Conservation (phyloP, 129 eudicot species). For the Flaveria ramosissima region DNA sequence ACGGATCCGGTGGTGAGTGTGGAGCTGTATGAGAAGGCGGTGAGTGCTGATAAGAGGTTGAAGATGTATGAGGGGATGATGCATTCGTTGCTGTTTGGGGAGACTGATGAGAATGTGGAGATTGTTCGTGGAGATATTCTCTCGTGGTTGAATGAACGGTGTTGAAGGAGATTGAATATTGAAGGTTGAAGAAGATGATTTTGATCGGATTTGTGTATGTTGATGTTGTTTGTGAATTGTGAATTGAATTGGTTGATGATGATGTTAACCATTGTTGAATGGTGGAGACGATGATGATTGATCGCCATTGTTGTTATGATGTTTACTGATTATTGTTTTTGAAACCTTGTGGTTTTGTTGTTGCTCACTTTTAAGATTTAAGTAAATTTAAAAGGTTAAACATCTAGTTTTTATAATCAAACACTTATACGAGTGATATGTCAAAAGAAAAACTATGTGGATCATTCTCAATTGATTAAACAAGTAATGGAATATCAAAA, state of each 20-base stretch:
- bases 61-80: conserved; percentile 81
- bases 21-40: conserved; percentile 65
- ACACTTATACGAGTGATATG: too few relatives aligned
- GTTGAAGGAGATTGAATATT: conserved; percentile 30
- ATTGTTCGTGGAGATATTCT: conserved; percentile 66
- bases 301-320: not conserved
- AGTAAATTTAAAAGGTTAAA: too few relatives aligned
- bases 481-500: too few relatives aligned
- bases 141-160: conserved; percentile 66
- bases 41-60: conserved; percentile 66
- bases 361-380: too few relatives aligned
- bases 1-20: conserved; percentile 83
- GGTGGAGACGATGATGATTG: conserved; percentile 9
- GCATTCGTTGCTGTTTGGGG: conserved; percentile 95
- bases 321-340: too few relatives aligned
- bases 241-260: conserved; percentile 9
- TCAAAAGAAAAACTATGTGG: too few relatives aligned
- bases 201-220: not conserved
- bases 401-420: too few relatives aligned
- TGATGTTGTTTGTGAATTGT: conserved; percentile 14
- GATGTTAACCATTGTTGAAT: conserved; percentile 7
- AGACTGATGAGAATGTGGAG: conserved; percentile 85
- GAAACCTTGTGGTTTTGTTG: too few relatives aligned
- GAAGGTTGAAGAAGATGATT: not conserved
- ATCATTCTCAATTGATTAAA: too few relatives aligned